phyloP scores from a whole-genome alignment of 2,329 filamentous ascomycete genomes.

The Periconia digitata region DNA sequence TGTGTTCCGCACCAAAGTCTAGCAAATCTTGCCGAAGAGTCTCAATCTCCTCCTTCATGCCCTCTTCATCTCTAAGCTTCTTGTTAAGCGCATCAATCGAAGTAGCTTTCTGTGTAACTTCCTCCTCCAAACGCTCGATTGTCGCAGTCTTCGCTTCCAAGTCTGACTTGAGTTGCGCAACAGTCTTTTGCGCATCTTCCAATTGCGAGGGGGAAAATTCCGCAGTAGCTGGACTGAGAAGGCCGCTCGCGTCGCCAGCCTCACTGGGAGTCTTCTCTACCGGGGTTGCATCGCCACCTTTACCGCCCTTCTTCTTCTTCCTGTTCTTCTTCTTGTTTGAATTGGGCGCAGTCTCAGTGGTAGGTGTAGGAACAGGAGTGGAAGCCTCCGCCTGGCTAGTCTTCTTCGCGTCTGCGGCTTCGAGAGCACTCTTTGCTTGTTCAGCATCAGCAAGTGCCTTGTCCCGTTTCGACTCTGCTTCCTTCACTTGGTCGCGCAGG shows the following conservation, averaged over 20 bases:
- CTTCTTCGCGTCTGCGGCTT: slow-evolving; percentile 20
- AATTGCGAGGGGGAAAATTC: slow-evolving; percentile 47
- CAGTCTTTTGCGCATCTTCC: slow-evolving; percentile 31
- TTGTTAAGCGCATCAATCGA: slow-evolving; percentile 72
- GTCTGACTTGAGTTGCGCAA: slow-evolving; percentile 36
- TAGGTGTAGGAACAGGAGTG: slow-evolving; percentile 22
- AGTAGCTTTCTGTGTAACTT: slow-evolving; percentile 59
- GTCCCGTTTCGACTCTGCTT: slow-evolving; percentile 54
- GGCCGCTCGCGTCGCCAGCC: slow-evolving; percentile 36
- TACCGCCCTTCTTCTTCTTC: slow-evolving; percentile 80
- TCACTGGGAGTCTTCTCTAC: slow-evolving; percentile 42
- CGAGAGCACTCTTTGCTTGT: slow-evolving; percentile 30
- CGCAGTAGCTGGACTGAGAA: slow-evolving; percentile 35
- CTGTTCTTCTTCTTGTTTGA: slow-evolving; percentile 76
- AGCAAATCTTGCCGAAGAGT: slow-evolving; percentile 77
- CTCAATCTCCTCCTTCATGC: slow-evolving; percentile 82
- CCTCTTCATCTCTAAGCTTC: slow-evolving; percentile 74
- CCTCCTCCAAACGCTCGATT: slow-evolving; percentile 35
- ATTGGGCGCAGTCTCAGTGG: slow-evolving; percentile 42
- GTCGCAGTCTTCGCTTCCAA: slow-evolving; percentile 37
- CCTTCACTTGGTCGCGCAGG: slow-evolving; percentile 56
- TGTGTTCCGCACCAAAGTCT: slow-evolving; percentile 78
- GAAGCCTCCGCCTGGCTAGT: slow-evolving; percentile 14
- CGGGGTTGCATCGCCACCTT: slow-evolving; percentile 41
- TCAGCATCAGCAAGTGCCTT: slow-evolving; percentile 48